Evolutionary conservation across 1,284 basidiomycete genomes (phyloP).

Genomic region (Austroboletus novae-zelandiae): DNA sequence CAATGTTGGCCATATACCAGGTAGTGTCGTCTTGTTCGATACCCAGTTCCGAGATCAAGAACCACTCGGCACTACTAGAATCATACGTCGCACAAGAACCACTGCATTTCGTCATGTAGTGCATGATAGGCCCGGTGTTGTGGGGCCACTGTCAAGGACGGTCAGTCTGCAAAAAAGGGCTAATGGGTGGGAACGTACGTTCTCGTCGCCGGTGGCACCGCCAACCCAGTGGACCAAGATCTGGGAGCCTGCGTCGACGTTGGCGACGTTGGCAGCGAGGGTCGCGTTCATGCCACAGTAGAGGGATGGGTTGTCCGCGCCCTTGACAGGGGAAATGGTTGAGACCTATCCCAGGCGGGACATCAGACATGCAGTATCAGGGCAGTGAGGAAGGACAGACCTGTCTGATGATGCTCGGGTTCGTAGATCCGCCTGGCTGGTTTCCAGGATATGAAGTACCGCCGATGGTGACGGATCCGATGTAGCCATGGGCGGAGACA

Average conservation of each 20-base stretch:
- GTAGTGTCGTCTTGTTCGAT: conserved; percentile 20
- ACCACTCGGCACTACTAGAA: conserved; percentile 36
- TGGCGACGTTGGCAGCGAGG: conserved; percentile 35
- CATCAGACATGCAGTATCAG: background rate
- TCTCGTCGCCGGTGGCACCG: conserved; percentile 27
- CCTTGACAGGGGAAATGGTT: conserved; percentile 41
- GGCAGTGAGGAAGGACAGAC: conserved; percentile 12
- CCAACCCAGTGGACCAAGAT: conserved; percentile 34
- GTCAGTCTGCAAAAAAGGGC: background rate
- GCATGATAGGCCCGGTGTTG: conserved; percentile 37
- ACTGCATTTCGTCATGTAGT: conserved; percentile 38
- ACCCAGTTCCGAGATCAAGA: conserved; percentile 40
- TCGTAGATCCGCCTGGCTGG: conserved; percentile 23
- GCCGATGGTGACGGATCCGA: conserved; percentile 31
- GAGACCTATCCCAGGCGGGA: conserved; percentile 20
- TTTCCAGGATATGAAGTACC: conserved; percentile 35
- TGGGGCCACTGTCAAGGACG: conserved; percentile 35
- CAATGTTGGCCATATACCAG: conserved; percentile 43
- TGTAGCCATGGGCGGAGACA: conserved; percentile 33
- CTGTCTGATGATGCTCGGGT: conserved; percentile 35
- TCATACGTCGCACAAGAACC: conserved; percentile 35
- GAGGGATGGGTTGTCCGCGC: conserved; percentile 36
- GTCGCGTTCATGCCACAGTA: conserved; percentile 44
- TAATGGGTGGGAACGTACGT: conserved; percentile 20
- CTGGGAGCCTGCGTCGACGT: conserved; percentile 40